These are phyloP conservation scores for Amniculicola lignicola DNA, from an alignment of 495 filamentous ascomycete genomes.

Conservation along the genomic window DNA sequence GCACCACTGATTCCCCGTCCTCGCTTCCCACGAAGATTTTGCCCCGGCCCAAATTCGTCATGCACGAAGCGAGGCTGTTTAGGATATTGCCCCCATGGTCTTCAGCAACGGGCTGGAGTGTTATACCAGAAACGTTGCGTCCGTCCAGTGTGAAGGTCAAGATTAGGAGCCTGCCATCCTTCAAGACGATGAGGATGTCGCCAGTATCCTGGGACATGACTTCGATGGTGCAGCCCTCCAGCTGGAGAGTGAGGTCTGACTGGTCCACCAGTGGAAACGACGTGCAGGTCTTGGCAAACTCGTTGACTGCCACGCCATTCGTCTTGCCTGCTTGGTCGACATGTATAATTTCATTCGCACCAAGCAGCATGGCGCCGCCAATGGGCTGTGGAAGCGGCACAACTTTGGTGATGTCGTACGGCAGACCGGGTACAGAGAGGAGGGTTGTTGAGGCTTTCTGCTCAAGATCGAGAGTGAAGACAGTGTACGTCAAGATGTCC, in stretches of 20 bases:
- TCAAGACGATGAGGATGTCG: constrained; percentile 80
- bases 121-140: constrained; percentile 84
- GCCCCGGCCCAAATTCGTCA: constrained; percentile 63
- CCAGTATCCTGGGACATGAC: constrained; percentile 68
- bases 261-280: constrained; percentile 81
- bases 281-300: constrained; percentile 74
- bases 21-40: constrained; percentile 82
- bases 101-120: constrained; percentile 57
- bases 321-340: constrained; percentile 94
- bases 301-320: constrained; percentile 91
- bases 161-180: constrained; percentile 69
- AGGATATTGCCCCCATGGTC: constrained; percentile 61
- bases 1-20: constrained; percentile 73
- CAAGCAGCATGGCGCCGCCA: constrained; percentile 82
- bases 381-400: constrained; percentile 80
- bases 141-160: constrained; percentile 86
- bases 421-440: constrained; percentile 76
- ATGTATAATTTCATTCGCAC: constrained; percentile 87
- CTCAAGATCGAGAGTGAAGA: constrained; percentile 91
- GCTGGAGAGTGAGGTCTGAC: constrained; percentile 69
- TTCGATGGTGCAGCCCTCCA: constrained; percentile 81
- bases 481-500: constrained; percentile 82
- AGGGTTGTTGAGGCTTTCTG: constrained; percentile 92
- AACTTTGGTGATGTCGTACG: constrained; percentile 84
- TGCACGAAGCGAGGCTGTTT: constrained; percentile 63